Conservation (phyloP, 768 basidiomycete species). For the Sistotremastrum niveocremeum region DNA sequence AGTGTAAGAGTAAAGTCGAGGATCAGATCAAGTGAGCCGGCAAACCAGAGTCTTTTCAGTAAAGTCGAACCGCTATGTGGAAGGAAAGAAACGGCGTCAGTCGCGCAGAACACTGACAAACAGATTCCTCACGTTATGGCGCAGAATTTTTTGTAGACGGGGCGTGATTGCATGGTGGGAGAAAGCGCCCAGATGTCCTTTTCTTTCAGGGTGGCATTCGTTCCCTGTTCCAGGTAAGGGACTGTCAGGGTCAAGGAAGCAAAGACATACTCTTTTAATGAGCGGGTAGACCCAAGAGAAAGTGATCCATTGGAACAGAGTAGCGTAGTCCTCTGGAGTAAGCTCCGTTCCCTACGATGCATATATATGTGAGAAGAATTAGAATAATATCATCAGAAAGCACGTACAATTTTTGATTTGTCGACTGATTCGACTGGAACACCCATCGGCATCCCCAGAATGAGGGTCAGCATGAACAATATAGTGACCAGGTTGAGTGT, state of each 20-base stretch:
- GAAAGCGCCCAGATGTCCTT: constrained; percentile 61
- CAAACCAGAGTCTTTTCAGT: constrained; percentile 27
- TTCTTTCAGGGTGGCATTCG: constrained; percentile 45
- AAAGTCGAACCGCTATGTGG: constrained; percentile 18
- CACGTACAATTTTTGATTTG: constrained; percentile 48
- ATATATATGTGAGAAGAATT: neutral
- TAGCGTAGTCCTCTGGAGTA: constrained; percentile 68
- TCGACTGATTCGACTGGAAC: constrained; percentile 42
- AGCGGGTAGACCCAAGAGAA: constrained; percentile 64
- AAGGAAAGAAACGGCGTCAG: neutral
- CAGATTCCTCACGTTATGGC: constrained; percentile 15
- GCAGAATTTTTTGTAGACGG: constrained; percentile 41
- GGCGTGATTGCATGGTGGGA: constrained; percentile 50
- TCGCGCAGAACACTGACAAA: neutral
- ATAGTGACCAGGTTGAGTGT: constrained; percentile 33
- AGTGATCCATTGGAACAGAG: constrained; percentile 57
- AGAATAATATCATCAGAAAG: neutral
- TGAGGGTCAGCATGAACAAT: constrained; percentile 28
- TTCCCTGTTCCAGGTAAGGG: constrained; percentile 18
- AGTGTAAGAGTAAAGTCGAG: constrained; percentile 58
- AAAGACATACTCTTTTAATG: constrained; percentile 29
- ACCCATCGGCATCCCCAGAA: constrained; percentile 51
- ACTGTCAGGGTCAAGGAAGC: neutral
- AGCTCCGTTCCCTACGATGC: constrained; percentile 32
- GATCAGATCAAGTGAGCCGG: constrained; percentile 34